Evolutionary conservation across 306 rosid genomes (phyloP).

Genomic region (Begonia masoniana): DNA sequence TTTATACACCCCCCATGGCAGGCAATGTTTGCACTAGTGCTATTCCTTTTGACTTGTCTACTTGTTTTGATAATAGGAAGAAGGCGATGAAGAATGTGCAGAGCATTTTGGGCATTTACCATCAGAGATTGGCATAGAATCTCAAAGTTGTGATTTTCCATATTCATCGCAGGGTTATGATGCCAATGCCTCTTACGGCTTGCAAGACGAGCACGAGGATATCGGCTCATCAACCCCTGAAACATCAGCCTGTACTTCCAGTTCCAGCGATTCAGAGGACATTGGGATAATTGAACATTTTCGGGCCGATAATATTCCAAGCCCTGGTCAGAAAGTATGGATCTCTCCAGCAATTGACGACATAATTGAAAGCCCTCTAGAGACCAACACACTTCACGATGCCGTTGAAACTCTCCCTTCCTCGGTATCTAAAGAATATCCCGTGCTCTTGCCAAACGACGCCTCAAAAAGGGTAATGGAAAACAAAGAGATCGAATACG

Average conservation of each 20-base stretch:
- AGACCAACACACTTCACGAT: constrained; percentile 10
- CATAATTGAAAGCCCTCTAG: constrained; percentile 14
- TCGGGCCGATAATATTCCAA: constrained; percentile 19
- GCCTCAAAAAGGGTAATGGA: constrained; percentile 7
- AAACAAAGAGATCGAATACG: constrained; percentile 5
- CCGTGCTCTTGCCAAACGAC: constrained; percentile 7
- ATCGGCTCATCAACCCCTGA: constrained; percentile 24
- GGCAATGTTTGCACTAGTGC: too few species aligned
- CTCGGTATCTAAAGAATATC: constrained; percentile 11
- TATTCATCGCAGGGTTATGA: constrained; percentile 26
- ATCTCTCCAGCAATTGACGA: neutral
- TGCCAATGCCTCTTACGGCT: constrained; percentile 19
- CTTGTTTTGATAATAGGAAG: constrained; percentile 34
- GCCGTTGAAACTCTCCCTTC: constrained; percentile 13
- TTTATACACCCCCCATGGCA: too few species aligned
- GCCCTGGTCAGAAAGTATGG: constrained; percentile 20
- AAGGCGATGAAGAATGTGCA: constrained; percentile 36
- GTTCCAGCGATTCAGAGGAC: constrained; percentile 34
- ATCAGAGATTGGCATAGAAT: constrained; percentile 27
- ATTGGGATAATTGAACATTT: constrained; percentile 27
- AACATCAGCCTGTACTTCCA: constrained; percentile 4
- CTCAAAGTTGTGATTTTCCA: constrained; percentile 42
- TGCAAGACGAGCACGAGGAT: constrained; percentile 19
- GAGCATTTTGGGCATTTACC: constrained; percentile 45
- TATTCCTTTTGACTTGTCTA: too few species aligned